Evolutionary conservation across 1,139 yeast species (phyloP).

Genomic region (Magnusiomyces tetraspermus): DNA sequence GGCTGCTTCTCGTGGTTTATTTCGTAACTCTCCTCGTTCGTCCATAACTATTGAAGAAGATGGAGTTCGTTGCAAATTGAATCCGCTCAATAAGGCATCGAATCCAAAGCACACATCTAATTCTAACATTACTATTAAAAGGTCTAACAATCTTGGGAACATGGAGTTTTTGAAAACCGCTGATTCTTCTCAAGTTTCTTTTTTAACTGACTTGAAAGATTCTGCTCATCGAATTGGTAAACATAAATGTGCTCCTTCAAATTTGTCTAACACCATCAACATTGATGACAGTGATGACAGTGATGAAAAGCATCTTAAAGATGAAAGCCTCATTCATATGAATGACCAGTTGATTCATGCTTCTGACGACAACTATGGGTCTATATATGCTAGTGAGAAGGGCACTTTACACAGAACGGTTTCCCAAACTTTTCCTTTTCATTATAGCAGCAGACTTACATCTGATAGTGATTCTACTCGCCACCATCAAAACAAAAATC

Average conservation of each 20-base stretch:
- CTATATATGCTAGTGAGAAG: conserved; percentile 43
- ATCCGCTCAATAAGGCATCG: conserved; percentile 57
- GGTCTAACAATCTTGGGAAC: conserved; percentile 1
- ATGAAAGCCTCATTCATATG: background rate
- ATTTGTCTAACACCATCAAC: background rate
- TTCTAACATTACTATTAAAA: conserved; percentile 37
- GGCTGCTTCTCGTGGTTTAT: conserved; percentile 27
- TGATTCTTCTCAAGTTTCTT: background rate
- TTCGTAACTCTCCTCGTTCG: conserved; percentile 17
- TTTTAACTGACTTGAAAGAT: too few species aligned
- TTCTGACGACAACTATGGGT: conserved; percentile 25
- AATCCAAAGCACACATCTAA: conserved; percentile 72
- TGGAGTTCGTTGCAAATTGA: conserved; percentile 20
- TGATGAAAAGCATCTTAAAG: background rate
- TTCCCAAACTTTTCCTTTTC: background rate
- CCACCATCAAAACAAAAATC: too few species aligned
- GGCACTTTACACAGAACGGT: conserved; percentile 36
- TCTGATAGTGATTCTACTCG: too few species aligned
- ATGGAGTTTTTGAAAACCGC: too few species aligned
- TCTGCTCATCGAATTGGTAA: background rate
- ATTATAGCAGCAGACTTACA: too few species aligned
- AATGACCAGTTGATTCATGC: conserved; percentile 6
- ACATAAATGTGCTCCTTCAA: background rate
- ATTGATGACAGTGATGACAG: background rate
- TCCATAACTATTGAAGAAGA: conserved; percentile 24